Percentiles rank a stretch among this genome's conserved stretches.
Conservation (phyloP, 2,329 filamentous ascomycete genomes). For the Neophaeococcomyces mojaviensis region DNA sequence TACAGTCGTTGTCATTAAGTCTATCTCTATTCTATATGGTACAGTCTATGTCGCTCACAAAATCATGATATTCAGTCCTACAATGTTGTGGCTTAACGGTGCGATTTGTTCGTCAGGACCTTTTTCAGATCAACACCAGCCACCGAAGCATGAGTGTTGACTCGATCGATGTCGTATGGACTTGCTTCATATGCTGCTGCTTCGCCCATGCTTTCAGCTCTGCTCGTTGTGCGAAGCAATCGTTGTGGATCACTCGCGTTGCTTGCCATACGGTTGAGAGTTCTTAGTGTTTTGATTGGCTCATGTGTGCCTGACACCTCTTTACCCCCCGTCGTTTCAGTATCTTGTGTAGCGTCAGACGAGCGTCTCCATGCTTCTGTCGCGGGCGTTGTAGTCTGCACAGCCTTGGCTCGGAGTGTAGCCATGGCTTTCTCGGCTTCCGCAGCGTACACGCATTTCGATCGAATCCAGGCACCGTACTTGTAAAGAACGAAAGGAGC, state of each 20-base stretch:
- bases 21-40: not conserved
- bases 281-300: slow-evolving; percentile 11
- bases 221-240: slow-evolving; percentile 13
- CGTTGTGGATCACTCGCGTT: slow-evolving; percentile 6
- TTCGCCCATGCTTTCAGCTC: slow-evolving; percentile 15
- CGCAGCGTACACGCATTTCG: slow-evolving; percentile 32
- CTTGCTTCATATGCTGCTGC: slow-evolving; percentile 25
- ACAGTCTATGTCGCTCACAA: slow-evolving; percentile 5
- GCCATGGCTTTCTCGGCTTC: slow-evolving; percentile 20
- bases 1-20: not conserved
- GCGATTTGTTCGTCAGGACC: slow-evolving; percentile 8
- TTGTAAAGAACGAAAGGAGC: slow-evolving; percentile 71
- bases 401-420: slow-evolving; percentile 9
- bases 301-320: slow-evolving; percentile 3
- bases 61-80: not conserved
- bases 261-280: slow-evolving; percentile 8
- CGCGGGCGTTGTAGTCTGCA: not conserved
- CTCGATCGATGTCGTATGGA: slow-evolving; percentile 28
- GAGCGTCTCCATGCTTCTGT: not conserved
- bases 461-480: slow-evolving; percentile 58
- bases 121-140: slow-evolving; percentile 16
- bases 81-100: not conserved
- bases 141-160: slow-evolving; percentile 27
- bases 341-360: not conserved
- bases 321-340: not conserved